These are phyloP conservation scores for Stevia rebaudiana DNA, from an alignment of 140 eudicot species.

Conservation along the genomic window DNA sequence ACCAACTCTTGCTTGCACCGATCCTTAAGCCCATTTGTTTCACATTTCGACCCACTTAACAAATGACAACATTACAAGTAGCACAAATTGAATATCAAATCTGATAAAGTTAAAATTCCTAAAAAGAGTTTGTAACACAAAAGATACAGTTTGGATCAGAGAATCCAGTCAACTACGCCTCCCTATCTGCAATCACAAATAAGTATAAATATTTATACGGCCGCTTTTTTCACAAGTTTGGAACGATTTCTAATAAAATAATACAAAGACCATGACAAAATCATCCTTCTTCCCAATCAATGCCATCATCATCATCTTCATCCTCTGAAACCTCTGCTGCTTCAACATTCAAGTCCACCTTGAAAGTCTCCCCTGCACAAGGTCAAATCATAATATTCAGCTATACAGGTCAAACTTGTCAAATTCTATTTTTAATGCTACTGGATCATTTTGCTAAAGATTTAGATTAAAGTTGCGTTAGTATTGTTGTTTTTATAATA, in stretches of 20 bases:
- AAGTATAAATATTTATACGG: too few species aligned
- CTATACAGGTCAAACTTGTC: neutral
- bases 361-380: constrained; percentile 26
- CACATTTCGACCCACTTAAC: too few species aligned
- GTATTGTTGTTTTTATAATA: neutral
- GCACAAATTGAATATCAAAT: too few species aligned
- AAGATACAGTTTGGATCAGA: too few species aligned
- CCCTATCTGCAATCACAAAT: too few species aligned
- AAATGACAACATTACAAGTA: too few species aligned
- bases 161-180: too few species aligned
- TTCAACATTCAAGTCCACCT: constrained; percentile 36
- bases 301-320: constrained; percentile 32
- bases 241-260: neutral
- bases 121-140: too few species aligned
- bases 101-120: too few species aligned
- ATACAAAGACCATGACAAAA: neutral
- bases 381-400: neutral
- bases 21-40: too few species aligned
- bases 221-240: neutral
- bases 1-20: too few species aligned
- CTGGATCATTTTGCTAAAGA: neutral
- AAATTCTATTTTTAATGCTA: neutral
- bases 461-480: neutral
- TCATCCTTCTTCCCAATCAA: constrained; percentile 37
- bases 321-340: constrained; percentile 32